Evolutionary conservation across 441 rosid species (phyloP).

Genomic region (Mallotus japonicus): DNA sequence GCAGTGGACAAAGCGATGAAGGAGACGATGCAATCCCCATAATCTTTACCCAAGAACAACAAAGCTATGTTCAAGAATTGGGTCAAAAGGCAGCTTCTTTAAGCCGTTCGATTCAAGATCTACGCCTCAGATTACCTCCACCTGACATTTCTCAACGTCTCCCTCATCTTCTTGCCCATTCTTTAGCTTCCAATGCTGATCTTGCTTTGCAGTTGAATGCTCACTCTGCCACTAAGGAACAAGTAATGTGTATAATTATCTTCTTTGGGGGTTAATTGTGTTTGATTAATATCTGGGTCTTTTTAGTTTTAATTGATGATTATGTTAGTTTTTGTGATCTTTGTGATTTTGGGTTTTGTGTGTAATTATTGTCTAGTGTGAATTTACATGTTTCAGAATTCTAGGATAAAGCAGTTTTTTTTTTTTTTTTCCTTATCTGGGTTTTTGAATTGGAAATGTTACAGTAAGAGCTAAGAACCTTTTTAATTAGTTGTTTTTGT

Average conservation of each 20-base stretch:
- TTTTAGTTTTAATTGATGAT: neutral
- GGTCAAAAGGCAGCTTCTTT: slow-evolving; percentile 64
- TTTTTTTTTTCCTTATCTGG: neutral
- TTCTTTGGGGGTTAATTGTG: neutral
- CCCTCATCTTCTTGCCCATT: slow-evolving; percentile 88
- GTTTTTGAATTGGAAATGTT: neutral
- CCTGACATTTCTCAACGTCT: slow-evolving; percentile 86
- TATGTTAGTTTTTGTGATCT: neutral
- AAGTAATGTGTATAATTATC: slow-evolving; percentile 33
- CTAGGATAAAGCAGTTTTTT: neutral
- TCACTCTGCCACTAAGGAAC: slow-evolving; percentile 89
- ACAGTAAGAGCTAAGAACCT: no score
- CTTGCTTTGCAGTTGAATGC: slow-evolving; percentile 87
- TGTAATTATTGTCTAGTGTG: neutral
- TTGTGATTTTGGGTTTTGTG: neutral
- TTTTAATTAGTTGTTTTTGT: no score
- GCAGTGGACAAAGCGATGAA: slow-evolving; percentile 30
- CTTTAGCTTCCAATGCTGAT: slow-evolving; percentile 85
- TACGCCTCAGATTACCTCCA: slow-evolving; percentile 79
- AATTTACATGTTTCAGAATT: neutral
- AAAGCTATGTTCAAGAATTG: slow-evolving; percentile 57
- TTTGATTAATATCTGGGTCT: neutral
- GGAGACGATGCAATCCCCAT: slow-evolving; percentile 33
- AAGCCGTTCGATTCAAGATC: slow-evolving; percentile 77
- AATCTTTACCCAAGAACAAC: slow-evolving; percentile 56